phyloP scores from a whole-genome alignment of 169 alveolate species.

The Plasmodium reichenowi region DNA sequence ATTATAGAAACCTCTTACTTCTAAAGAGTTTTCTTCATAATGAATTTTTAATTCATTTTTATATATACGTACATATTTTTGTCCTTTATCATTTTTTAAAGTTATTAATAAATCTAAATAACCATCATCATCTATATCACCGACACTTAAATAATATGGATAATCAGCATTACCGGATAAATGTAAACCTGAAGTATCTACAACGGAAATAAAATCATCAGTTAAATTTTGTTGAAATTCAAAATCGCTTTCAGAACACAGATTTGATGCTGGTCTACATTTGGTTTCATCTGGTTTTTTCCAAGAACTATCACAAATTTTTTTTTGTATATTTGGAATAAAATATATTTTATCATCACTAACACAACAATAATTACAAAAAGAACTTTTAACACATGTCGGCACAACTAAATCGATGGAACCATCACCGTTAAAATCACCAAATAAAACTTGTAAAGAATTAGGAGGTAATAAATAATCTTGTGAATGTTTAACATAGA shows the following conservation, averaged over 20 bases:
- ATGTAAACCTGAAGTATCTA: slow-evolving; percentile 67
- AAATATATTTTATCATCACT: slow-evolving; percentile 43
- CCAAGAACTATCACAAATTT: slow-evolving; percentile 84
- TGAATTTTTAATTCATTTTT: slow-evolving; percentile 39
- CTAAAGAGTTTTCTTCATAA: slow-evolving; percentile 29
- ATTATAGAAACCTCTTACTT: slow-evolving; percentile 46
- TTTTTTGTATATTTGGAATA: slow-evolving; percentile 81
- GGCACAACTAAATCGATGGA: slow-evolving; percentile 87
- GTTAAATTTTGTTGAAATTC: slow-evolving; percentile 64
- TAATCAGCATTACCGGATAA: slow-evolving; percentile 47
- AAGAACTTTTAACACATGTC: slow-evolving; percentile 77
- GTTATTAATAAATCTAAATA: slow-evolving; percentile 58
- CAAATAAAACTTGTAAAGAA: slow-evolving; percentile 83
- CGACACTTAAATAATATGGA: slow-evolving; percentile 66
- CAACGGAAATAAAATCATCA: slow-evolving; percentile 25
- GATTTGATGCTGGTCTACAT: slow-evolving; percentile 86
- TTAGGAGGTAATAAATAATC: slow-evolving; percentile 77
- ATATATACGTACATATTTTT: slow-evolving; percentile 67
- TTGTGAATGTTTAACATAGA: slow-evolving; percentile 44
- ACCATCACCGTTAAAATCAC: slow-evolving; percentile 89
- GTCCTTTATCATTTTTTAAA: slow-evolving; percentile 62
- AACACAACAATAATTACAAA: slow-evolving; percentile 74
- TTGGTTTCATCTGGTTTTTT: slow-evolving; percentile 75
- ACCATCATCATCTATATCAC: slow-evolving; percentile 74
- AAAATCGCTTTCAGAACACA: slow-evolving; percentile 83